Percentiles rank a stretch among this genome's conserved stretches.
Conservation (phyloP, 1,284 basidiomycete species). For the Taiwanofungus camphoratus region DNA sequence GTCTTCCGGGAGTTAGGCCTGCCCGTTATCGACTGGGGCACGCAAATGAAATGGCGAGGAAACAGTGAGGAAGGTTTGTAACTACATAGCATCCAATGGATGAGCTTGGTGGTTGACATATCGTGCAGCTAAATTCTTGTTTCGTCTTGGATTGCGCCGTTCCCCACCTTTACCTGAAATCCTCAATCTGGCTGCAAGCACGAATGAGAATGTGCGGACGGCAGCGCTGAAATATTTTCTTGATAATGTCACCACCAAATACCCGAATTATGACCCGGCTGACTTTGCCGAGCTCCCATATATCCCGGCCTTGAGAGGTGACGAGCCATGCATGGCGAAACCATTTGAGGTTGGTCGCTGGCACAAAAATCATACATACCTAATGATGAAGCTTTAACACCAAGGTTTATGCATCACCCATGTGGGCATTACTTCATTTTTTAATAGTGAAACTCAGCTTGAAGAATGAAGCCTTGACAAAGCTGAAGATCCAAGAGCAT, state of each 20-base stretch:
- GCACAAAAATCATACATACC: neutral
- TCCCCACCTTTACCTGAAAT: conserved; percentile 68
- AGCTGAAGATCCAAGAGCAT: conserved; percentile 73
- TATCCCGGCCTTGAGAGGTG: conserved; percentile 66
- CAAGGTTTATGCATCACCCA: conserved; percentile 69
- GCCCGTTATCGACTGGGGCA: conserved; percentile 87
- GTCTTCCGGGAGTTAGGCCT: conserved; percentile 70
- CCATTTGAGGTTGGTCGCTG: conserved; percentile 56
- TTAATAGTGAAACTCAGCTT: conserved; percentile 53
- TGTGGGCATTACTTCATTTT: conserved; percentile 78
- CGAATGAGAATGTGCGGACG: conserved; percentile 40
- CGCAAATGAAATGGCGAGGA: conserved; percentile 68
- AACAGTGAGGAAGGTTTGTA: conserved; percentile 78
- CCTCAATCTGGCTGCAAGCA: conserved; percentile 59
- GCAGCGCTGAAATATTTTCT: conserved; percentile 76
- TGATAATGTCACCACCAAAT: conserved; percentile 60
- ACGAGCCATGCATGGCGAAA: conserved; percentile 51
- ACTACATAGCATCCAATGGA: neutral
- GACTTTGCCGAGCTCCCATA: conserved; percentile 61
- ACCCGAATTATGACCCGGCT: conserved; percentile 56
- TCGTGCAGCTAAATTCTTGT: conserved; percentile 74
- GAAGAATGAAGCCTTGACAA: conserved; percentile 49
- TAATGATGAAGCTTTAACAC: neutral
- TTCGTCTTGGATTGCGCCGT: conserved; percentile 71
- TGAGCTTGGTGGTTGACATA: neutral